These are phyloP conservation scores for Phytopythium helicoides DNA, from an alignment of 352 stramenopile species.

Conservation along the genomic window DNA sequence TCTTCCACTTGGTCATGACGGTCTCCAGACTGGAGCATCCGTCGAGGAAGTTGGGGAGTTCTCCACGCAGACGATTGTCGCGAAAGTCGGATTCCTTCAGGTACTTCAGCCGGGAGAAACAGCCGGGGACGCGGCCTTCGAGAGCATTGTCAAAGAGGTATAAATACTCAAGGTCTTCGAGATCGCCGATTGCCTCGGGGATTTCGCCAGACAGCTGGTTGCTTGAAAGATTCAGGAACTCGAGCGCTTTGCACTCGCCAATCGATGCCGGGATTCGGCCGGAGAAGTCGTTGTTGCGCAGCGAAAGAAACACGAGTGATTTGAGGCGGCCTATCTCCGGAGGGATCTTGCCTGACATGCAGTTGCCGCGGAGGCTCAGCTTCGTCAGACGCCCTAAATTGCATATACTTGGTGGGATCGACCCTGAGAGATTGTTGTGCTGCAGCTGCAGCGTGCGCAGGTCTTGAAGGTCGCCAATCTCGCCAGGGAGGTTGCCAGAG, in stretches of 20 bases:
- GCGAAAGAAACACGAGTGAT: constrained; percentile 77
- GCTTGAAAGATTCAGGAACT: constrained; percentile 86
- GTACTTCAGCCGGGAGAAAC: constrained; percentile 71
- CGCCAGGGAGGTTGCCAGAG: constrained; percentile 44
- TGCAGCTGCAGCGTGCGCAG: constrained; percentile 78
- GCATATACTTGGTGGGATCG: constrained; percentile 50
- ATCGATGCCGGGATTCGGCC: constrained; percentile 67
- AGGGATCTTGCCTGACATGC: constrained; percentile 64
- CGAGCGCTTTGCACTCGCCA: constrained; percentile 65
- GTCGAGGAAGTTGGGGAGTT: constrained; percentile 80
- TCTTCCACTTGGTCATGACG: constrained; percentile 85
- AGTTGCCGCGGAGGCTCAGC: constrained; percentile 76
- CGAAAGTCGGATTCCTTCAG: constrained; percentile 80
- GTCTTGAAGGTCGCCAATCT: constrained; percentile 53
- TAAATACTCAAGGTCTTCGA: constrained; percentile 78
- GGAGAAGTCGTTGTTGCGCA: constrained; percentile 79
- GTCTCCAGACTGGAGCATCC: constrained; percentile 74
- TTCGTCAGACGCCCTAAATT: constrained; percentile 57
- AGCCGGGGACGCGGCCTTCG: constrained; percentile 62
- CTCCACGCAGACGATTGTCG: constrained; percentile 67
- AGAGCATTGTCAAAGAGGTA: constrained; percentile 87
- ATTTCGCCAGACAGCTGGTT: constrained; percentile 76
- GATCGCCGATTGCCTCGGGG: constrained; percentile 60
- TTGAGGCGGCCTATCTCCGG: constrained; percentile 59
- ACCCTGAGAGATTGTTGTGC: constrained; percentile 75